These are phyloP conservation scores for Boletus subparvulus DNA, from an alignment of 768 basidiomycete genomes.

Conservation along the genomic window DNA sequence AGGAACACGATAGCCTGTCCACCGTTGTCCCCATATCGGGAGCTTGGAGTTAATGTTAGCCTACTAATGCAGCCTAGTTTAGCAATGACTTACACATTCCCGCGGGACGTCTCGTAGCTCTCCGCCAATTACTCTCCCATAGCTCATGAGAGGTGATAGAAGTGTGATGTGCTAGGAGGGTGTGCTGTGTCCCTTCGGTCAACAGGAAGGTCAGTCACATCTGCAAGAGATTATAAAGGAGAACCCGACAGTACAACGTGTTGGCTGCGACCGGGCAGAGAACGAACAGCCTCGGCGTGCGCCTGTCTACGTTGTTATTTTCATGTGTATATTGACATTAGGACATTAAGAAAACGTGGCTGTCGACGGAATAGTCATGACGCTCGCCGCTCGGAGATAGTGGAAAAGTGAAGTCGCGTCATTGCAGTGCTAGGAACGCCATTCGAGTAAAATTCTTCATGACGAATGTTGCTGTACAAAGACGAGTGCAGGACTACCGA, in stretches of 20 bases:
- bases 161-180: constrained; percentile 16
- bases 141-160: constrained; percentile 19
- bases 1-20: constrained; percentile 24
- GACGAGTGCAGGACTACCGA: not conserved
- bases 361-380: constrained; percentile 6
- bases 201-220: constrained; percentile 19
- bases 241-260: constrained; percentile 23
- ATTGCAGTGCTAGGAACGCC: constrained; percentile 23
- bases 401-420: constrained; percentile 10
- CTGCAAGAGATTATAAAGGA: constrained; percentile 27
- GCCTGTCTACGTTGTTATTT: constrained; percentile 20
- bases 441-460: constrained; percentile 6
- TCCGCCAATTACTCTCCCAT: constrained; percentile 31
- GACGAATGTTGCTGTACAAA: constrained; percentile 13
- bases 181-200: constrained; percentile 17
- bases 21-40: constrained; percentile 35
- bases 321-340: constrained; percentile 11
- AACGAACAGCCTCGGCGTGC: constrained; percentile 26
- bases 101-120: constrained; percentile 33
- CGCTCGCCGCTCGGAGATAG: constrained; percentile 16
- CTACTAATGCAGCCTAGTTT: not conserved
- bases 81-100: constrained; percentile 24
- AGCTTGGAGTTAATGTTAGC: constrained; percentile 23
- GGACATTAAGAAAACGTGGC: constrained; percentile 30
- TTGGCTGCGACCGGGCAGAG: constrained; percentile 14